Conservation (phyloP, 1,139 yeast species). For the Meyerozyma carpophila region DNA sequence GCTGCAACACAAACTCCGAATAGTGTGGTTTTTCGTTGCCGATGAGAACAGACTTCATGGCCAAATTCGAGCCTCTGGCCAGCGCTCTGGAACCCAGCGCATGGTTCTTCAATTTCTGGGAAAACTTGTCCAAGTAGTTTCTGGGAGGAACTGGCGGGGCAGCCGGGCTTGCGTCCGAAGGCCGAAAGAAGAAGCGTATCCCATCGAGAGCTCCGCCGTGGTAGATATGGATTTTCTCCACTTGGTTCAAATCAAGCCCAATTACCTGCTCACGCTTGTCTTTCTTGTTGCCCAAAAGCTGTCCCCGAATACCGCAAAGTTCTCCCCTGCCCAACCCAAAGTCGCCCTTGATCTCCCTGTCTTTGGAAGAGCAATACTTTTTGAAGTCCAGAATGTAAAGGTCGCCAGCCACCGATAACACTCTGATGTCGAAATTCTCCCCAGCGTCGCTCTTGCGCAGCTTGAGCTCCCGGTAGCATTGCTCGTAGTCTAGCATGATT, state of each 20-base stretch:
- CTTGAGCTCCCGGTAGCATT: slow-evolving; percentile 36
- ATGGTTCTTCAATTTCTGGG: slow-evolving; percentile 10
- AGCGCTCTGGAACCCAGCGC: slow-evolving; percentile 1
- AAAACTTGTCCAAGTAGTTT: slow-evolving; percentile 34
- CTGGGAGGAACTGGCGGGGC: slow-evolving; percentile 45
- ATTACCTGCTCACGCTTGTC: slow-evolving; percentile 16
- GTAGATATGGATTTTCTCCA: slow-evolving; percentile 52
- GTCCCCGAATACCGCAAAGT: slow-evolving; percentile 43
- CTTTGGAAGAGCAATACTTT: slow-evolving; percentile 12
- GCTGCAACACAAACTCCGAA: slow-evolving; percentile 49
- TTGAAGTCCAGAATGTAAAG: slow-evolving; percentile 27
- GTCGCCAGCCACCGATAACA: slow-evolving; percentile 43
- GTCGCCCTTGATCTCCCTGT: slow-evolving; percentile 27
- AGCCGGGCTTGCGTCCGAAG: not conserved
- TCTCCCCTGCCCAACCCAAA: slow-evolving; percentile 34
- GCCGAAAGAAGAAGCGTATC: slow-evolving; percentile 25
- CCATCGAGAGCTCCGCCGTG: slow-evolving; percentile 83
- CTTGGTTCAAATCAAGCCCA: slow-evolving; percentile 24
- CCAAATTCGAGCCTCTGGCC: slow-evolving; percentile 8
- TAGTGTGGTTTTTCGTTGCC: slow-evolving; percentile 61
- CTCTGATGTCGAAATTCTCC: slow-evolving; percentile 42
- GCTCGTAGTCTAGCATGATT: slow-evolving; percentile 43
- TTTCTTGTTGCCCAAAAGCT: slow-evolving; percentile 32
- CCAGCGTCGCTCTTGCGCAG: slow-evolving; percentile 16
- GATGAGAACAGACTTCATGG: slow-evolving; percentile 29